Evolutionary conservation across 2,329 filamentous ascomycete species (phyloP), one percentile per base, ranked within the genome.

Genomic region (Fusarium goolgardi): DNA sequence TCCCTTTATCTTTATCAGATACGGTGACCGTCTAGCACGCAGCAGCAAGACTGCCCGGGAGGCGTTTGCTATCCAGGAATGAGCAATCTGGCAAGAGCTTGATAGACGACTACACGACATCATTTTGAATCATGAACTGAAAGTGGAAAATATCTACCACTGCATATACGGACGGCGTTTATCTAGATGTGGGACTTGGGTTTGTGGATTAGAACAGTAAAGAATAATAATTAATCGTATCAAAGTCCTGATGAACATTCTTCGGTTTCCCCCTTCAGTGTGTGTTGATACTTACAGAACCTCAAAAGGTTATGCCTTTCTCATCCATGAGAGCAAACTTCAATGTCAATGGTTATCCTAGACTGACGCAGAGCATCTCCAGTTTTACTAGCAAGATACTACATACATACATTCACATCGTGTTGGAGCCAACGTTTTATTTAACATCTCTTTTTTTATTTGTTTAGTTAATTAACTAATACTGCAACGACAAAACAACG

Each of bases 391-490:
- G 13, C n/a, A 46, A 43, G 18, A 31, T 21, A 45, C 25, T 44
- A 6, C n/a, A 45, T 31, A 15, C 13, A 29, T 45, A 21, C 27
- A 45, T 9, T n/a, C 25, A 49, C 46, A 55, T 56, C 27, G 39
- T 20, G 43, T 27, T 18, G 40, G 16, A 44, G 5, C n/a, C 13
- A 20, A 31, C 5, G 10, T 27, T 65, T 56, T 34, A 59, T 65
- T 72, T 68, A 74, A 74, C 59, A 52, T 70, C 8, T 69, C 71
- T 71, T 69, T 72, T 71, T 59, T 62, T 41, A 40, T 65, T 59
- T 69, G 67, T 62, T 70, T 76, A 72, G 77, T 80, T 73, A 56
- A 81, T 81, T 80, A 81, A 79, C 78, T 81, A 81, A 75, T 81
- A 81, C 74, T 78, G 75, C 76, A 76, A 76, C 71, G 70, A 78